Conservation (phyloP, 345 rosid genomes). For the Camelina hispida region DNA sequence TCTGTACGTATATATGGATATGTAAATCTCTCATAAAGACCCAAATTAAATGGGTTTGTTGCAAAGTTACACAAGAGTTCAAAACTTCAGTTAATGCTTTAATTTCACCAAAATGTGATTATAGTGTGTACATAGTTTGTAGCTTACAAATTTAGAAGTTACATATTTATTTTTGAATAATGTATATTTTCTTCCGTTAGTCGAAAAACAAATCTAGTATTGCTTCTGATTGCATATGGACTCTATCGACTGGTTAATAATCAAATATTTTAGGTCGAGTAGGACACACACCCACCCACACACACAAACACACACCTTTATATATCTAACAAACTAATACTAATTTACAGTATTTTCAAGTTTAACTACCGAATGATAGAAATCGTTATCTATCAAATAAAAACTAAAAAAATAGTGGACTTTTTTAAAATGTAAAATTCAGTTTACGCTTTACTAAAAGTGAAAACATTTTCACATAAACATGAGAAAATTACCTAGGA, state of each 20-base stretch:
- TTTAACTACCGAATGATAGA: neutral
- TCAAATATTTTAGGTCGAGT: slow-evolving; percentile 6
- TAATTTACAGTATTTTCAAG: neutral
- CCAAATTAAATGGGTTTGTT: slow-evolving; percentile 24
- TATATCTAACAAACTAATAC: neutral
- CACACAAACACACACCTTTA: neutral
- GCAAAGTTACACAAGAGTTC: slow-evolving; percentile 27
- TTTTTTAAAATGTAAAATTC: neutral
- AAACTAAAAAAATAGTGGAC: neutral
- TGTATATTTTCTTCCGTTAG: neutral
- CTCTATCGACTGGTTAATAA: neutral
- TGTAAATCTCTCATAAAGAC: slow-evolving; percentile 20
- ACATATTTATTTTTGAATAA: neutral
- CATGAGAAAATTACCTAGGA: neutral
- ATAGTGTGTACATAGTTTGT: neutral
- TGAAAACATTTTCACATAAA: neutral
- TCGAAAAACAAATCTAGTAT: neutral
- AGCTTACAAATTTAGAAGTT: slow-evolving; percentile 8
- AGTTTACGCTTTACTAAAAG: neutral
- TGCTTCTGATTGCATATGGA: slow-evolving; percentile 8
- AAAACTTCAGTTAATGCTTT: slow-evolving; percentile 17
- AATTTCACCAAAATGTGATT: slow-evolving; percentile 19
- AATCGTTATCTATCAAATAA: neutral
- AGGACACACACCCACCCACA: neutral
- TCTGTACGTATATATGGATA: neutral